phyloP scores from a whole-genome alignment of 495 filamentous ascomycete species.

The Melanomma pulvis-pyrius region DNA sequence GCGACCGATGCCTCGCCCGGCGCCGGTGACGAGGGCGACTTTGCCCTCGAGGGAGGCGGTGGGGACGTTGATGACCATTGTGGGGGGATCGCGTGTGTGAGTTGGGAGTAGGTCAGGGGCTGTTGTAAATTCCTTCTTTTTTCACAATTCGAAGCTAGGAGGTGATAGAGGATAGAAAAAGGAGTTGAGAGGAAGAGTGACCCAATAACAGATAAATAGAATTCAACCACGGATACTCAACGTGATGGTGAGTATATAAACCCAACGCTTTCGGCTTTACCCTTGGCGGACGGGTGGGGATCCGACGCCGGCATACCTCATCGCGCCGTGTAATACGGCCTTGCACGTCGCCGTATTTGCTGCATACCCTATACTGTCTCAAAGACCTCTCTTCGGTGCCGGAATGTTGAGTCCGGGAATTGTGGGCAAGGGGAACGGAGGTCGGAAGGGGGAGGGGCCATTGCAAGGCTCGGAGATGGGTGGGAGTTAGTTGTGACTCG shows the following conservation, averaged over 20 bases:
- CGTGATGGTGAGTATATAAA: conserved; percentile 35
- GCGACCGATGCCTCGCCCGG: conserved; percentile 61
- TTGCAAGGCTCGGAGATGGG: background rate
- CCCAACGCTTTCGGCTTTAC: background rate
- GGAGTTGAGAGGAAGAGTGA: background rate
- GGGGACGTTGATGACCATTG: conserved; percentile 43
- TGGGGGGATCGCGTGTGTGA: conserved; percentile 17
- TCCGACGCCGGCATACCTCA: conserved; percentile 24
- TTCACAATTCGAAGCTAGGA: background rate
- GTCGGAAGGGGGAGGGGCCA: conserved; percentile 24
- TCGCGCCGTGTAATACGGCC: background rate
- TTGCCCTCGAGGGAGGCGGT: conserved; percentile 60
- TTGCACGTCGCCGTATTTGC: conserved; percentile 3
- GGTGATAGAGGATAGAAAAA: conserved; percentile 3
- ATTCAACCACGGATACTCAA: conserved; percentile 2
- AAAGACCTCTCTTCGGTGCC: conserved; percentile 10
- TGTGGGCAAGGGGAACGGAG: conserved; percentile 10
- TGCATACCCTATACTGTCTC: background rate
- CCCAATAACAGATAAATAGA: background rate
- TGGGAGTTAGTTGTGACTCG: background rate
- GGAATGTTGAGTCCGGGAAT: conserved; percentile 26
- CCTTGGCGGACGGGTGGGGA: conserved; percentile 34
- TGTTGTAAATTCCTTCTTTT: background rate
- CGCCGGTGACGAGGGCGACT: conserved; percentile 71
- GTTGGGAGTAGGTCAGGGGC: background rate